Conservation (phyloP, 306 rosid genomes). For the Prinsepia uniflora region DNA sequence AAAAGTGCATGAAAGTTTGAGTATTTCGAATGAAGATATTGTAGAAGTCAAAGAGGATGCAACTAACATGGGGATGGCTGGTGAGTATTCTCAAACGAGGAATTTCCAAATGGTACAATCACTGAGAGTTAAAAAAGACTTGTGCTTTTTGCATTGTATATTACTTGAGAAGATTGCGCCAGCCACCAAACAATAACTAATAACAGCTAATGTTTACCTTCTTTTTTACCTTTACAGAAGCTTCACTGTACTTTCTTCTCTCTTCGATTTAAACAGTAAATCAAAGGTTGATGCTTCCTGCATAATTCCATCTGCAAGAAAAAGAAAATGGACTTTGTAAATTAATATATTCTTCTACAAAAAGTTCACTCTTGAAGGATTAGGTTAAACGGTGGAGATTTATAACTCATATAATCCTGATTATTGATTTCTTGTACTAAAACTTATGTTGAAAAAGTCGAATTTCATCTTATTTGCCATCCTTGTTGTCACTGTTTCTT, state of each 20-base stretch:
- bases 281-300: not conserved
- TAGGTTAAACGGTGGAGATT: conserved; percentile 21
- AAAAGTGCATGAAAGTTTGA: conserved; percentile 22
- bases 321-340: not conserved
- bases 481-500: conserved; percentile 20
- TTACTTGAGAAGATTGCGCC: not conserved
- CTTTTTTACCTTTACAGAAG: conserved; percentile 9
- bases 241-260: not conserved
- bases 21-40: conserved; percentile 20
- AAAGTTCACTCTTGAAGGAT: not conserved
- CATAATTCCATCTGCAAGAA: not conserved
- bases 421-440: not conserved
- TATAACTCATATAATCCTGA: not conserved
- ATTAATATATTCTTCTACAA: not conserved
- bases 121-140: not conserved
- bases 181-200: conserved; percentile 51
- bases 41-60: conserved; percentile 77
- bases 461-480: conserved; percentile 3
- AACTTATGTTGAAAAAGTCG: not conserved
- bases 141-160: not conserved
- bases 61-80: conserved; percentile 70
- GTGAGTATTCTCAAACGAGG: conserved; percentile 49
- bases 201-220: conserved; percentile 28
- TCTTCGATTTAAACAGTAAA: not conserved
- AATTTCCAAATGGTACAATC: conserved; percentile 10